Evolutionary conservation across 116 monocot genomes (phyloP), one percentile per base, ranked within the genome.

Genomic region (Zostera marina): DNA sequence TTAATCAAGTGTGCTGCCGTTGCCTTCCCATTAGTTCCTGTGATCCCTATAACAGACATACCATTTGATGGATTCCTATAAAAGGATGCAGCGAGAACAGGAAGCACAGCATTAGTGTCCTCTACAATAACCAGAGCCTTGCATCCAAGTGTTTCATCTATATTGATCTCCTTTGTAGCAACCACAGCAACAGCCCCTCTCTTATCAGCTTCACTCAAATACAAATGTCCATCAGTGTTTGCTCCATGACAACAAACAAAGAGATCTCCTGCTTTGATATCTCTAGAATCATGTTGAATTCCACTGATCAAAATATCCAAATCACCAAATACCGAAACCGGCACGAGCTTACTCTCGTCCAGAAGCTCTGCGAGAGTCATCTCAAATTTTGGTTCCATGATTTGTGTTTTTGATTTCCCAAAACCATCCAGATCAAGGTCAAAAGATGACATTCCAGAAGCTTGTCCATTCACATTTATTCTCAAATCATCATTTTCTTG

Each of bases 121-220:
- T 96, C 96, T 11, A 96, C 89, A 22, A 85, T 78, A 26, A 96
- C 82, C 21, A 89, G 71, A 12, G 96, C 96, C 69, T 81, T 85
- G 48, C 80, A 96, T 8, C 71, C 79, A 16, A 89, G 56, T 0
- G 81, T 76, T 61, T 78, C 88, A 2, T 88, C 89, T 38, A 85
- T 77, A 63, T 82, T 76, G 47, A 89, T 72, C 66, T 80, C 85
- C 69, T 75, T 85, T 32, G 75, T 74, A 8, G 89, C 77, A 9
- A 96, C 82, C 22, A 88, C 76, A 0, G 94, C 89, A 26, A 88
- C 80, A 9, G 94, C 89, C 9, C 94, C 89, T 44, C 94, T 71
- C 73, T 88, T 85, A 58, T 82, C 82, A 7, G 88, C 94, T 54
- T 96, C 94, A 9, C 63, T 80, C 19, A 96, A 49, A 9, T 22